These are phyloP conservation scores for Chrysochromulina tobinii DNA, from an alignment of 78 protist genomes.

Conservation along the genomic window DNA sequence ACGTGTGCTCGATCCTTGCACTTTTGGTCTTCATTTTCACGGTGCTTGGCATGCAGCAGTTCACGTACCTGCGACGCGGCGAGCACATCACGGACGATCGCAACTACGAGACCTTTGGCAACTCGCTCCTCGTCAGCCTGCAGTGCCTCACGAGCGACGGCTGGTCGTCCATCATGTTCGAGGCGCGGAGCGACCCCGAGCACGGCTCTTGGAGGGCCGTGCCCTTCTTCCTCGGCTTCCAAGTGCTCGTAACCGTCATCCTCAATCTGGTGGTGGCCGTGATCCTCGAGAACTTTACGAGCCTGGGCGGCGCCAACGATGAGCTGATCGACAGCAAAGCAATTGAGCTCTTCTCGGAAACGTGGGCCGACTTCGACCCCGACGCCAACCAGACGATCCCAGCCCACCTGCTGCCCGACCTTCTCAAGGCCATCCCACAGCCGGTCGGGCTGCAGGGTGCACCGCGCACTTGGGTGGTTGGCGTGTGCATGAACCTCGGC, in stretches of 20 bases:
- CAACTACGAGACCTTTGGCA: background rate
- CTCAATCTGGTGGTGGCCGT: background rate
- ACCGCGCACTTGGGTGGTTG: too few species aligned
- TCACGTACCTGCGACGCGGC: background rate
- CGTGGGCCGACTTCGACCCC: background rate
- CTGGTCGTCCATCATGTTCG: background rate
- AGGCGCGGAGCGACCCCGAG: background rate
- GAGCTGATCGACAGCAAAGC: too few species aligned
- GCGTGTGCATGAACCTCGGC: too few species aligned
- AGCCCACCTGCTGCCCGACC: too few species aligned
- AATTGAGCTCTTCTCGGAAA: background rate
- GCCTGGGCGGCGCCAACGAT: too few species aligned
- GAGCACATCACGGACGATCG: background rate
- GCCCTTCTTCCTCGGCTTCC: background rate
- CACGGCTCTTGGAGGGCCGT: background rate
- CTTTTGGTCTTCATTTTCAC: background rate
- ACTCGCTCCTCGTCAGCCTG: background rate
- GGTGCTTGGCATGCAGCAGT: background rate
- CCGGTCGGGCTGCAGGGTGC: too few species aligned
- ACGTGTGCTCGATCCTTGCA: background rate
- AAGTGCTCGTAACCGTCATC: background rate
- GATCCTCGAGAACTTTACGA: background rate
- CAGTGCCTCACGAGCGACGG: background rate
- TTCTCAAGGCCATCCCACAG: too few species aligned
- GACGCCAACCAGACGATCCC: background rate